Evolutionary conservation across 306 rosid genomes (phyloP).

Genomic region (Citrullus mucosospermus): DNA sequence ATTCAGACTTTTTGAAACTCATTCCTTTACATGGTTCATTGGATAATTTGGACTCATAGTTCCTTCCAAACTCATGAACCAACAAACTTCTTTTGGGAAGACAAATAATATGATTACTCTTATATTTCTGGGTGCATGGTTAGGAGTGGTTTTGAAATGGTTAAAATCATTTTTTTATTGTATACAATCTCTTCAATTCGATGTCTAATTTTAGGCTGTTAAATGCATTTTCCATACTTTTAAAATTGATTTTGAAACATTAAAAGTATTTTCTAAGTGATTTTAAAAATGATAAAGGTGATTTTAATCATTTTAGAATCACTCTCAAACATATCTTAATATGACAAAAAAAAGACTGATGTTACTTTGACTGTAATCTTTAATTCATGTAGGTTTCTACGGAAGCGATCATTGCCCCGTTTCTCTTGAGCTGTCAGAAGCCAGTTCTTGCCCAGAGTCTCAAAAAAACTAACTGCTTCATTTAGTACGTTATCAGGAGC

Average conservation of each 20-base stretch:
- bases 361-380: constrained; percentile 9
- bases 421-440: constrained; percentile 60
- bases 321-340: not conserved
- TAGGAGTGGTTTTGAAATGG: no score
- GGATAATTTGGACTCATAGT: not conserved
- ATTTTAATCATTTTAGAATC: not conserved
- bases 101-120: not conserved
- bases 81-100: not conserved
- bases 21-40: not conserved
- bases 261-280: no score
- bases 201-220: no score
- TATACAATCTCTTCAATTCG: not conserved
- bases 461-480: constrained; percentile 19
- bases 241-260: no score
- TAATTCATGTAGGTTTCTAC: constrained; percentile 48
- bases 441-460: constrained; percentile 17
- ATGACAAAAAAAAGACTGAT: not conserved
- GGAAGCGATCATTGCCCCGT: constrained; percentile 98
- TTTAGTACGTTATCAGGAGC: constrained; percentile 5
- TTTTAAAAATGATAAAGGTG: no score
- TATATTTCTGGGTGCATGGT: not conserved
- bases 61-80: not conserved
- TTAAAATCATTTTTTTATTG: no score
- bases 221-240: no score
- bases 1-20: not conserved